A percentile compares a stretch with the other conserved stretches of the same genome.
These are phyloP conservation scores for Chalciporus chontae DNA, from an alignment of 768 basidiomycete species.

Conservation along the genomic window DNA sequence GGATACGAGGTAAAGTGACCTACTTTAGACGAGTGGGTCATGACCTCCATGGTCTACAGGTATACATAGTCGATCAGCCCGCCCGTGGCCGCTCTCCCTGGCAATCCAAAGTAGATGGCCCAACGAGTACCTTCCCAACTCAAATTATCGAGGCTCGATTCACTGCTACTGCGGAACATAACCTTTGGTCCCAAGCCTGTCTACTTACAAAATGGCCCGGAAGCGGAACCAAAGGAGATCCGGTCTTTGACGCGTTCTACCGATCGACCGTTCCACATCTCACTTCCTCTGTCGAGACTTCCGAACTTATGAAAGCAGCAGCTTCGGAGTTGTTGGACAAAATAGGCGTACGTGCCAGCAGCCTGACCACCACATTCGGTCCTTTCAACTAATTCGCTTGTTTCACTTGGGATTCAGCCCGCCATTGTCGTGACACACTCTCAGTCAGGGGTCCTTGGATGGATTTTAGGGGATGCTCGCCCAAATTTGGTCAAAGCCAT, in stretches of 20 bases:
- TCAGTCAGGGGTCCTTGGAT: constrained; percentile 46
- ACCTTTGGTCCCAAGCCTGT: constrained; percentile 44
- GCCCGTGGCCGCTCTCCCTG: constrained; percentile 44
- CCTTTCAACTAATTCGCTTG: constrained; percentile 1
- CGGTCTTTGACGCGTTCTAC: constrained; percentile 44
- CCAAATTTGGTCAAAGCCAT: constrained; percentile 45
- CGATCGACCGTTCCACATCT: constrained; percentile 41
- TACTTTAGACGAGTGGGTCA: background rate
- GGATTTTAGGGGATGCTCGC: constrained; percentile 46
- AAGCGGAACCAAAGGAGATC: constrained; percentile 44
- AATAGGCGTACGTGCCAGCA: constrained; percentile 44
- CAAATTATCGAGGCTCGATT: constrained; percentile 38
- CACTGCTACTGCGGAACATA: constrained; percentile 38
- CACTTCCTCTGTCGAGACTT: constrained; percentile 32
- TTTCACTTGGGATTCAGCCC: constrained; percentile 29
- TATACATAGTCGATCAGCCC: constrained; percentile 47
- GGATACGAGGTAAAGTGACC: constrained; percentile 43
- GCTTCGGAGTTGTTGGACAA: constrained; percentile 42
- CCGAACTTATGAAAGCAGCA: constrained; percentile 39
- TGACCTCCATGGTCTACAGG: constrained; percentile 15
- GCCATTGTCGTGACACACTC: constrained; percentile 49
- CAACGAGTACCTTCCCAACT: constrained; percentile 28
- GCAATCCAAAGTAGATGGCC: constrained; percentile 38
- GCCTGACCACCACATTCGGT: background rate
- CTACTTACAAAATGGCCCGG: constrained; percentile 54